Evolutionary conservation across 495 filamentous ascomycete genomes (phyloP).

Genomic region (Hypoxylon lenormandii): DNA sequence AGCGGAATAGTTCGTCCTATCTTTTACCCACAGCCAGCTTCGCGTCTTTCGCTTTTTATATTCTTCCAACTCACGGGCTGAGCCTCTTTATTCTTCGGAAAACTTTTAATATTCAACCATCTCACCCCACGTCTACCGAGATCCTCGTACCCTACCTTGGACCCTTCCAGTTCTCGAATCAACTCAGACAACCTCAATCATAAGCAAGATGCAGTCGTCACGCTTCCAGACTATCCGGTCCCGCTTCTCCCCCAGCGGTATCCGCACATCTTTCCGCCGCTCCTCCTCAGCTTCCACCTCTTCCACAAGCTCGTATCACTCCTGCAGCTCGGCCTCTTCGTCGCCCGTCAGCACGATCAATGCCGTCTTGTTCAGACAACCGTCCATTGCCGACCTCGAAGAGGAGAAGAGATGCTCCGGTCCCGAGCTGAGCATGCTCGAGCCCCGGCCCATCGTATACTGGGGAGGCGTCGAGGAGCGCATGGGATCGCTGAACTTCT

Average conservation of each 20-base stretch:
- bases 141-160: slow-evolving; percentile 10
- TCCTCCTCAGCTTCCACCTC: slow-evolving; percentile 57
- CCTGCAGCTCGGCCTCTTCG: slow-evolving; percentile 55
- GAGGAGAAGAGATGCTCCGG: slow-evolving; percentile 62
- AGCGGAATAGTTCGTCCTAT: slow-evolving; percentile 55
- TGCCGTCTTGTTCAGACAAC: slow-evolving; percentile 63
- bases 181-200: background rate
- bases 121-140: background rate
- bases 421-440: slow-evolving; percentile 62
- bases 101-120: slow-evolving; percentile 15
- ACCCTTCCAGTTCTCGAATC: slow-evolving; percentile 2
- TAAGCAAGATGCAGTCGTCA: slow-evolving; percentile 57
- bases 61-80: slow-evolving; percentile 50
- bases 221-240: slow-evolving; percentile 65
- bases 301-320: slow-evolving; percentile 56
- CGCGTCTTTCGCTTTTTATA: slow-evolving; percentile 47
- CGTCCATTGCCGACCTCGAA: slow-evolving; percentile 59
- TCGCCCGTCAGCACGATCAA: slow-evolving; percentile 64
- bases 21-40: slow-evolving; percentile 49
- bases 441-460: slow-evolving; percentile 66
- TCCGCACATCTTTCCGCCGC: slow-evolving; percentile 64
- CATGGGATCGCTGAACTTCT: slow-evolving; percentile 55
- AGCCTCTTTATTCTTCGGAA: slow-evolving; percentile 49
- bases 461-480: slow-evolving; percentile 68
- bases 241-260: slow-evolving; percentile 58